Percentiles rank a stretch among this genome's conserved stretches.
Conservation (phyloP, 2,329 filamentous ascomycete genomes). For the Xenosphaeropsis pyriputrescens region DNA sequence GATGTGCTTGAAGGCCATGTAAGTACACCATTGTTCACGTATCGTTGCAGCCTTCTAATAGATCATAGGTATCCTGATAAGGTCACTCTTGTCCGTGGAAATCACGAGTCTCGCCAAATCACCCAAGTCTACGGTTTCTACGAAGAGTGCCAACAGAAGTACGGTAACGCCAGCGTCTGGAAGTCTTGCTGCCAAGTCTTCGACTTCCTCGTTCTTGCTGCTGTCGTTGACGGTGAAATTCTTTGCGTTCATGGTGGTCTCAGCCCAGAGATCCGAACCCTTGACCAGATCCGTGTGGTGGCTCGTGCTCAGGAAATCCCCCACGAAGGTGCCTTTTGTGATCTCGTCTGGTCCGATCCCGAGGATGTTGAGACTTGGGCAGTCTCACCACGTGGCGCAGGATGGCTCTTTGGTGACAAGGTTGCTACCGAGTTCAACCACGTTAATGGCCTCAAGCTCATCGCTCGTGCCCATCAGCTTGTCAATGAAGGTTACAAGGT, state of each 20-base stretch:
- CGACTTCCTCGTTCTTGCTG: slow-evolving; percentile 61
- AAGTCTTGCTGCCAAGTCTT: slow-evolving; percentile 69
- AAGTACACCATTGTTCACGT: slow-evolving; percentile 11
- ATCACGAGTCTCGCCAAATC: slow-evolving; percentile 65
- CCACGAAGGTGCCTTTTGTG: slow-evolving; percentile 64
- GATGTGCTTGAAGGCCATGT: slow-evolving; percentile 61
- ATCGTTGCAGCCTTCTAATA: slow-evolving; percentile 4
- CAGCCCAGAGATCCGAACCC: slow-evolving; percentile 57
- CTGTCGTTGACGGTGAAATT: slow-evolving; percentile 60
- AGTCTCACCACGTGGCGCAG: slow-evolving; percentile 52
- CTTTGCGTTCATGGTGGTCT: slow-evolving; percentile 60
- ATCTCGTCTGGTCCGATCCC: slow-evolving; percentile 64
- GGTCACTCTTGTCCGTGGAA: slow-evolving; percentile 59
- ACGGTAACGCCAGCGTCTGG: slow-evolving; percentile 66
- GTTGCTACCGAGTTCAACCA: slow-evolving; percentile 66
- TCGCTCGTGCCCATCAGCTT: slow-evolving; percentile 59
- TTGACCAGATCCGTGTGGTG: slow-evolving; percentile 63
- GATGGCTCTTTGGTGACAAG: slow-evolving; percentile 40
- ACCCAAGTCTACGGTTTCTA: slow-evolving; percentile 71
- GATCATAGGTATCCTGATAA: slow-evolving; percentile 48
- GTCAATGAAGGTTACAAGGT: slow-evolving; percentile 67
- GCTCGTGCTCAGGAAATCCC: slow-evolving; percentile 64
- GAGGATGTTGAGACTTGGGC: slow-evolving; percentile 59
- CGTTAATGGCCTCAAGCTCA: slow-evolving; percentile 57
- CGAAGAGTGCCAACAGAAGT: slow-evolving; percentile 64